Base-by-base conservation (phyloP, 2,329 filamentous ascomycete genomes). In the Phoma sp. region DNA sequence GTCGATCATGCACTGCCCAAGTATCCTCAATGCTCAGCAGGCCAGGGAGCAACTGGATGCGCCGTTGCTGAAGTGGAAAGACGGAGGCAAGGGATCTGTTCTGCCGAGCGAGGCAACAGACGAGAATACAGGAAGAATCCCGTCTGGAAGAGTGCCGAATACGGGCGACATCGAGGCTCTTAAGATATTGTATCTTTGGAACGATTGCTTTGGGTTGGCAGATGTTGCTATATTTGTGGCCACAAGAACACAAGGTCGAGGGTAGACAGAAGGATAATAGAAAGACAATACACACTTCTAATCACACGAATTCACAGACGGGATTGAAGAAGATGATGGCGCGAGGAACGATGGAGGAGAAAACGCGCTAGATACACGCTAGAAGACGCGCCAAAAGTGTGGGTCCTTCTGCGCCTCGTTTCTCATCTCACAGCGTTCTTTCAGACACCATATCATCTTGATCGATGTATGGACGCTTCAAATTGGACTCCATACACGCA, bases 1-100 rank as follows among this genome's bases (percentile, higher is more conserved):
- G n/a, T 53, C 52, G 15, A 56, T 60, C 40, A 53, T 57, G 56
- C 51, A 55, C 9, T 55, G 46, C 21, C 22, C 43, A 9, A 52
- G 47, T 27, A 15, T 25, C 29, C 29, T 31, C 29, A 15, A 31
- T 31, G 12, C 29, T 31, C 29, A 31, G 29, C 13, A 31, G 12
- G 12, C 12, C 12, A 15, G 6, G 29, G 12, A 13, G 29, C 10
- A 31, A 31, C 29, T 31, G 25, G 9, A 54, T 25, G 27, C 33
- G 29, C 22, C 25, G 12, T n/a, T 51, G n/a, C 19, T 45, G 13
- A 29, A 31, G 15, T 51, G 33, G 38, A 44, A 48, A n/a, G 15
- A 41, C 9, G 43, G 24, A 3, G 9, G 12, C 9, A 4, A 3
- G 21, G 36, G 36, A 21, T 51, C 27, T 31, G 12, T 6, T 12